These are phyloP conservation scores for Sphenostylis stenocarpa DNA, from an alignment of 306 rosid genomes.

Conservation along the genomic window DNA sequence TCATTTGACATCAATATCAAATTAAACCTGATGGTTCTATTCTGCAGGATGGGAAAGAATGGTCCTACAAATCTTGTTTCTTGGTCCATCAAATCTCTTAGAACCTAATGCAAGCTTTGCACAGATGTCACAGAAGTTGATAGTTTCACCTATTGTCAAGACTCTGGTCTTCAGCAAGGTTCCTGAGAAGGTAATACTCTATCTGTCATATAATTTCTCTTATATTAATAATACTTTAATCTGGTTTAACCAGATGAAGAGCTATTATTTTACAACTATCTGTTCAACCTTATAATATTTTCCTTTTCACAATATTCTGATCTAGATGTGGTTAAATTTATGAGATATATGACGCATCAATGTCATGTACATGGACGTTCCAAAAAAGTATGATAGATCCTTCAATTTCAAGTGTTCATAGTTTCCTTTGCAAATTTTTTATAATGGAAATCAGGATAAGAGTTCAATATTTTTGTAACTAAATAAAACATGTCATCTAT, in stretches of 20 bases:
- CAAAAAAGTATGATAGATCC: background rate
- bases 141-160: constrained; percentile 96
- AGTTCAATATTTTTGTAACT: background rate
- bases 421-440: background rate
- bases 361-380: background rate
- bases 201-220: background rate
- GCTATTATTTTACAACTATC: background rate
- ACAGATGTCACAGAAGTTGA: constrained; percentile 93
- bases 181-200: constrained; percentile 75
- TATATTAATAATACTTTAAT: background rate
- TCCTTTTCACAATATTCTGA: background rate
- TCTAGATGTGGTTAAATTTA: background rate
- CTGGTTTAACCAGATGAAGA: background rate
- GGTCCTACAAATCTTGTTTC: constrained; percentile 96
- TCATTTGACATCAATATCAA: constrained; percentile 23
- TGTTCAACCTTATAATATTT: background rate
- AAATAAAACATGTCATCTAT: background rate
- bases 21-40: constrained; percentile 9
- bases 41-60: constrained; percentile 96
- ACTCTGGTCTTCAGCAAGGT: constrained; percentile 92
- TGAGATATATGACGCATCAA: background rate
- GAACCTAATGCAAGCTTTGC: constrained; percentile 86
- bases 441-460: background rate
- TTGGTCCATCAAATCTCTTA: constrained; percentile 92
- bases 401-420: background rate